These are phyloP conservation scores for Digitaria exilis DNA, from an alignment of 202 grass and related monocot species.

Conservation along the genomic window DNA sequence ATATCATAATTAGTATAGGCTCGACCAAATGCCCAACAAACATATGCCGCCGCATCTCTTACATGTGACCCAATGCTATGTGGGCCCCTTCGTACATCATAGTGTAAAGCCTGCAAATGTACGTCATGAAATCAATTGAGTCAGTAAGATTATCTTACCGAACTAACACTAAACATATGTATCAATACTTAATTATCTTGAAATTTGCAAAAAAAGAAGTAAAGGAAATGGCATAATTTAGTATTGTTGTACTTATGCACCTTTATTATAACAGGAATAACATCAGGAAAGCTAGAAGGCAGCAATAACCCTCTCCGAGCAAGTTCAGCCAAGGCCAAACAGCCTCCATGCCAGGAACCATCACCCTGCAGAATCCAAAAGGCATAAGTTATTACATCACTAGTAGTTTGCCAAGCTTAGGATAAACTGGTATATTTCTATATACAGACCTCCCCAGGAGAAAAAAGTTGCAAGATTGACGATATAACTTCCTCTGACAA, in stretches of 20 bases:
- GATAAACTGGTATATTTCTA: slow-evolving; percentile 7
- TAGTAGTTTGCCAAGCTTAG: slow-evolving; percentile 28
- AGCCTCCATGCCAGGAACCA: slow-evolving; percentile 95
- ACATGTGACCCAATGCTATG: slow-evolving; percentile 97
- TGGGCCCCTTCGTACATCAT: slow-evolving; percentile 85
- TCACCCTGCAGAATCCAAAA: slow-evolving; percentile 72
- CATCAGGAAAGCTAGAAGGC: slow-evolving; percentile 80
- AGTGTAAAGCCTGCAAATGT: slow-evolving; percentile 82
- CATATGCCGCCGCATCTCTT: slow-evolving; percentile 96
- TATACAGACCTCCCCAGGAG: slow-evolving; percentile 74
- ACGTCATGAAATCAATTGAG: slow-evolving; percentile 20
- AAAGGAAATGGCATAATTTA: not conserved
- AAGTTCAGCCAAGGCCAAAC: slow-evolving; percentile 96
- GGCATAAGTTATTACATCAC: slow-evolving; percentile 27
- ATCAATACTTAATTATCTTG: slow-evolving; percentile 17
- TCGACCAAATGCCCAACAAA: slow-evolving; percentile 96
- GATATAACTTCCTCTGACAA: slow-evolving; percentile 91
- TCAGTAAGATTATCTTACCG: slow-evolving; percentile 15
- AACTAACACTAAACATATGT: slow-evolving; percentile 21
- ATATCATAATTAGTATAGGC: slow-evolving; percentile 89
- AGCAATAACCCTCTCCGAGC: slow-evolving; percentile 88
- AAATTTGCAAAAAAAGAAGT: slow-evolving; percentile 8
- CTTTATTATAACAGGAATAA: slow-evolving; percentile 84
- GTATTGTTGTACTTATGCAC: slow-evolving; percentile 34
- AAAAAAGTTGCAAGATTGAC: slow-evolving; percentile 90